Evolutionary conservation across 805 yeast species (phyloP), one percentile per base, ranked within the genome.

Genomic region (Saccharomycopsis sp.): DNA sequence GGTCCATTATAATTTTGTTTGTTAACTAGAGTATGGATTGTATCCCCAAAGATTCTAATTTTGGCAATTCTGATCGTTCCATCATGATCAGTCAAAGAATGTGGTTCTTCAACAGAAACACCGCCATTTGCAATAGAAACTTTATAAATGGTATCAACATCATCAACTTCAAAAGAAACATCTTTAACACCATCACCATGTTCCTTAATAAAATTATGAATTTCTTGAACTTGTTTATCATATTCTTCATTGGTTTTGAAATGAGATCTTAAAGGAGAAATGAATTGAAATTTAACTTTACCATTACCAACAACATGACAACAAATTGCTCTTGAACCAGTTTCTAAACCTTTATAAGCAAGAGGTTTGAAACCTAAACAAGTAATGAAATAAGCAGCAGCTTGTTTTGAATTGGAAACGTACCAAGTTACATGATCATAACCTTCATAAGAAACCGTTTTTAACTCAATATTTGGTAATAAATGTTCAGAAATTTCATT

Each of bases 131-230:
- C 34, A 2, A 72, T 49, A 0, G 89, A 83, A 29, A 58, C 58
- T 1, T 55, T 46, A 46, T 56, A 78, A 2, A 70, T 63, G 1
- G 48, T 47, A 3, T 61, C 66, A 10, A 73, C 73, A 49, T 77
- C 62, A 3, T 58, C 61, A 0, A 82, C 89, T n/a, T 53, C 53
- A 50, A 84, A 79, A 0, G 85, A 71, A 9, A 85, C 73, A 52
- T 85, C 92, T 55, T 74, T 74, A n/a, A 84, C 84, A 4, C 85
- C 82, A 53, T 82, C 88, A 1, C 94, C 89, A 56, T 85, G 95
- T 4, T 50, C 55, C 4, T 55, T 51, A 5, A 76, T 58, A 49
- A 71, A 76, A 10, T 56, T 50, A 45, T 67, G 70, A 18, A 76
- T 68, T 21, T 60, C 64, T 8, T 59, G 45, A 17, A 65, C 53